Conservation (phyloP, 2,329 filamentous ascomycete genomes). For the Nemania bipapillata region DNA sequence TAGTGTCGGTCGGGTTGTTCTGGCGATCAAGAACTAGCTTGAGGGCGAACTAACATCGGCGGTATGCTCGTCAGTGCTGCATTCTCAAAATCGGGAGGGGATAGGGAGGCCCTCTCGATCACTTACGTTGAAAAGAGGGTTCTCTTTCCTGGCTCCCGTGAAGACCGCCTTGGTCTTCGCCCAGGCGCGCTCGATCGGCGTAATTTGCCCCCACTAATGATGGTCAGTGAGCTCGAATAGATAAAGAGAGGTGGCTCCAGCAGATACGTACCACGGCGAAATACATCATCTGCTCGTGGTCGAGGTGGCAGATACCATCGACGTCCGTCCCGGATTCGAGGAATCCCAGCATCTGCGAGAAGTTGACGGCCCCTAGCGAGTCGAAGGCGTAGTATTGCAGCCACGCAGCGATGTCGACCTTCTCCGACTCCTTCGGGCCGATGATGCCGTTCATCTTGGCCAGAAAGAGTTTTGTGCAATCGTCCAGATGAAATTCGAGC, state of each 20-base stretch:
- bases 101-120: background rate
- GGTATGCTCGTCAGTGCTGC: background rate
- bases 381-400: slow-evolving; percentile 36
- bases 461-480: slow-evolving; percentile 26
- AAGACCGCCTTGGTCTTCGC: slow-evolving; percentile 13
- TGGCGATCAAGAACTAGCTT: slow-evolving; percentile 28
- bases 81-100: background rate
- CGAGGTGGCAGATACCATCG: slow-evolving; percentile 31
- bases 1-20: slow-evolving; percentile 17
- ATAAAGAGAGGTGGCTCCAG: background rate
- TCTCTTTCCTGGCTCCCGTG: slow-evolving; percentile 29
- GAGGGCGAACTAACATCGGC: slow-evolving; percentile 22
- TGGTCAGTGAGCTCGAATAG: background rate
- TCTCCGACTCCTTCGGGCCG: slow-evolving; percentile 1
- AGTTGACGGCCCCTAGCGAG: slow-evolving; percentile 29
- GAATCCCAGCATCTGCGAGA: slow-evolving; percentile 32
- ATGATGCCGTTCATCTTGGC: slow-evolving; percentile 30
- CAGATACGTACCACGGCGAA: slow-evolving; percentile 26
- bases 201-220: slow-evolving; percentile 29
- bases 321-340: slow-evolving; percentile 30
- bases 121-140: slow-evolving; percentile 34
- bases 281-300: slow-evolving; percentile 37
- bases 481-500: slow-evolving; percentile 30
- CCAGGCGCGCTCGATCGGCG: slow-evolving; percentile 23
- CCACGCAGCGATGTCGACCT: slow-evolving; percentile 29